These are phyloP conservation scores for Escovopsis weberi DNA, from an alignment of 2,329 filamentous ascomycete species.

Conservation along the genomic window DNA sequence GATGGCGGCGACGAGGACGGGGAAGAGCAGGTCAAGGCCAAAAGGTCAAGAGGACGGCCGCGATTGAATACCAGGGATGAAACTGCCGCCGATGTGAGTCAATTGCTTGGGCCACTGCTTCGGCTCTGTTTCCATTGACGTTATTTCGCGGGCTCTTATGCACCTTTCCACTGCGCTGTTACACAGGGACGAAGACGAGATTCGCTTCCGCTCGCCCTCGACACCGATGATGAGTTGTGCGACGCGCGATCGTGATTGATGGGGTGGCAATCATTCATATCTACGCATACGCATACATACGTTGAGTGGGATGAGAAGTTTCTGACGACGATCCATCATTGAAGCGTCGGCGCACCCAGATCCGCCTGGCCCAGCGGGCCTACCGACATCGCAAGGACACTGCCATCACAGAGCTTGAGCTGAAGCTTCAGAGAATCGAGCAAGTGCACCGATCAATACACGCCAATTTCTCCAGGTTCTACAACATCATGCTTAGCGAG, in stretches of 20 bases:
- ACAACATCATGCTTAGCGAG: slow-evolving; percentile 43
- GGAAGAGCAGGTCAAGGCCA: slow-evolving; percentile 33
- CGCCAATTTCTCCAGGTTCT: slow-evolving; percentile 51
- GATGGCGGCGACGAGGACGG: slow-evolving; percentile 12
- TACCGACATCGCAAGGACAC: slow-evolving; percentile 77
- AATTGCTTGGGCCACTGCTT: slow-evolving; percentile 1
- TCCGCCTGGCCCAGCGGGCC: slow-evolving; percentile 71
- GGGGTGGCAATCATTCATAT: no score
- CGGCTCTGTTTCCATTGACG: not conserved
- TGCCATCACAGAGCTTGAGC: slow-evolving; percentile 59
- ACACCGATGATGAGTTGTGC: not conserved
- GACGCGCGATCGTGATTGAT: no score
- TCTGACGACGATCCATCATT: slow-evolving; percentile 1
- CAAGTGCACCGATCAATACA: slow-evolving; percentile 60
- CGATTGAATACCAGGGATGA: slow-evolving; percentile 64
- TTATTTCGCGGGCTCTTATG: not conserved
- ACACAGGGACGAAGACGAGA: not conserved
- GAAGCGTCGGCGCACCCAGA: slow-evolving; percentile 71
- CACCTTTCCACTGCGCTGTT: not conserved
- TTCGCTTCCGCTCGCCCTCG: not conserved
- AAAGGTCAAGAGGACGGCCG: slow-evolving; percentile 57
- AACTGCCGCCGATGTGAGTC: slow-evolving; percentile 62
- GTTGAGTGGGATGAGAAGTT: not conserved
- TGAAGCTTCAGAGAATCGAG: slow-evolving; percentile 54
- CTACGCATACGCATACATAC: no score